Base-by-base conservation (phyloP, 2,329 filamentous ascomycete genomes). In the Aspergillus melleus region DNA sequence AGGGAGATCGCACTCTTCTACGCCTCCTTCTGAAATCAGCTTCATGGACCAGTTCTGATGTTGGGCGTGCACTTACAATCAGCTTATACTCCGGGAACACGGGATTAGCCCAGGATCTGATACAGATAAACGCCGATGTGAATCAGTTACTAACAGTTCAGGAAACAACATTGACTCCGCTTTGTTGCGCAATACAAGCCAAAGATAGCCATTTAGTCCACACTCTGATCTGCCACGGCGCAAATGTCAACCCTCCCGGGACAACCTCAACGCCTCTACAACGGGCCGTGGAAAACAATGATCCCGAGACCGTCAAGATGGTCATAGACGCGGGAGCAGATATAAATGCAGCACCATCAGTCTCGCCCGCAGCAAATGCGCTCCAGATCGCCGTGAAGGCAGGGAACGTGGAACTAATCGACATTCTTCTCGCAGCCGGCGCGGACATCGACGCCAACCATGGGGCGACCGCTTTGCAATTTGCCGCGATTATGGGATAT, bases 381-480 rank as follows among this genome's bases (percentile, higher is more conserved):
- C 54, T 68, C 19, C 63, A 68, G 29, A 32, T 58, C 46, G 66
- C 65, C 5, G 58, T 65, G 8, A 59, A 63, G 10, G 50, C 46
- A 11, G 63, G 60, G 52, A 65, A 67, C 20, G 60, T 64, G 58
- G 60, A 67, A n/a, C 19, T 65, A 12, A 16, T 65, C n/a, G 59
- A 65, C 44, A 16, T 64, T 16, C 54, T 65, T 16, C 20, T 64
- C n/a, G 20, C 46, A 5, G 61, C 70, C 5, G 49, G 53, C 2
- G 56, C 56, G 6, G 29, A 57, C 36, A 49, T 61, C 10, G 57
- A 59, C 24, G 14, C 11, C 1, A 16, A 54, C 10, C 26, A 53
- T 20, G 70, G 70, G 9, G 69, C 60, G 1, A 73, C 70, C 44
- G 67, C 67, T 24, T 61, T 73, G 29, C 69, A 73, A 50, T 61